Conservation (phyloP, 192 early-diverging fungal genomes). For the Entomortierella chlamydospora region DNA sequence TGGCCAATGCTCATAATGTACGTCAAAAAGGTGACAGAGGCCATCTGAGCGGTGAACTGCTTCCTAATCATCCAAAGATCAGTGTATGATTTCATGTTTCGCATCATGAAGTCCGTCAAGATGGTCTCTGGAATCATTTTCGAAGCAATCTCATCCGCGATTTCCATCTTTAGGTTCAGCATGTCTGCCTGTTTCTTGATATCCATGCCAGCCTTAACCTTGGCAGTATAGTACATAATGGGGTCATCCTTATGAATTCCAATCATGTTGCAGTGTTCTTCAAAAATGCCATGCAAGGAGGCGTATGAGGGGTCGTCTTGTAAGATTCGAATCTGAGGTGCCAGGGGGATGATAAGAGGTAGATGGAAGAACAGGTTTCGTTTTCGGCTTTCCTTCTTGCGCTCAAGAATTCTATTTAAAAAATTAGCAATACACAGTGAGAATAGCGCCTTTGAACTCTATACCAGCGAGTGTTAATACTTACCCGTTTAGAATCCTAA, state of each 20-base stretch:
- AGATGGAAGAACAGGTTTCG: constrained; percentile 85
- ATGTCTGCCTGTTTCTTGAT: constrained; percentile 72
- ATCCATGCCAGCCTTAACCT: constrained; percentile 73
- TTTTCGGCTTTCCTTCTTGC: constrained; percentile 84
- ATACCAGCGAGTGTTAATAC: neutral
- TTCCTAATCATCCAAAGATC: constrained; percentile 96
- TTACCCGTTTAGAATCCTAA: constrained; percentile 88
- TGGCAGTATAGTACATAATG: constrained; percentile 81
- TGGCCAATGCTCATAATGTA: constrained; percentile 91
- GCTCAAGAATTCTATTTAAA: constrained; percentile 73
- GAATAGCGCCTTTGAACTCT: neutral
- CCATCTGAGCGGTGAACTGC: constrained; percentile 93
- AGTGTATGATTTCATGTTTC: constrained; percentile 78
- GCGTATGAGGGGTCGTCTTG: constrained; percentile 92
- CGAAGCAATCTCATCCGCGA: constrained; percentile 88
- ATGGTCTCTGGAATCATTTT: constrained; percentile 89
- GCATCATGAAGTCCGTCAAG: constrained; percentile 83
- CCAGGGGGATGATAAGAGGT: constrained; percentile 92
- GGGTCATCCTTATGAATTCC: constrained; percentile 90
- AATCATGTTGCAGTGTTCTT: constrained; percentile 80
- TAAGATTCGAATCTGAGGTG: constrained; percentile 92
- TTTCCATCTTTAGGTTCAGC: constrained; percentile 83
- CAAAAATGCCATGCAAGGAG: constrained; percentile 94
- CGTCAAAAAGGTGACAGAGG: constrained; percentile 90
- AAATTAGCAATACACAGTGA: neutral